These are phyloP conservation scores for Geotrichum cucujoidarum DNA, from an alignment of 1,139 yeast genomes.

Conservation along the genomic window DNA sequence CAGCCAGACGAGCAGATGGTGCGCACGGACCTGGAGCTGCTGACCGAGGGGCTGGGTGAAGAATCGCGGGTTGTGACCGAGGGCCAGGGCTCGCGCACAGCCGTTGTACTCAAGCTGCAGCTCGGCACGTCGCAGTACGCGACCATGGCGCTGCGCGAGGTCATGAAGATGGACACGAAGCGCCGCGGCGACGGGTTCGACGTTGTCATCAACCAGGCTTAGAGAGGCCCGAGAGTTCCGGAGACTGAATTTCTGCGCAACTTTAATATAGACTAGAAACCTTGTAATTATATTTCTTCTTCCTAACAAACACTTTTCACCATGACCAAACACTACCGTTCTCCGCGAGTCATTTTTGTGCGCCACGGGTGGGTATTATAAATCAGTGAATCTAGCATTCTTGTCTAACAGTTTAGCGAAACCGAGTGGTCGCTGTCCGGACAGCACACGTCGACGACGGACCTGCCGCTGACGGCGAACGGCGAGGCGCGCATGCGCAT, in stretches of 20 bases:
- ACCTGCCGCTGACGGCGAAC: constrained; percentile 66
- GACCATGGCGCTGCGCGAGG: constrained; percentile 93
- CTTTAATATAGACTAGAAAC: too few species aligned
- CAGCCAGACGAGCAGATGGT: constrained; percentile 66
- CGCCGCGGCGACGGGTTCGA: constrained; percentile 49
- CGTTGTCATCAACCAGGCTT: constrained; percentile 14
- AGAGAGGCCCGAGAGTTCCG: too few species aligned
- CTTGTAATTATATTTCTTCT: too few species aligned
- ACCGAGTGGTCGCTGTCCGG: constrained; percentile 96
- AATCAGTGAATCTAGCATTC: too few species aligned
- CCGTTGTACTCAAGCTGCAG: constrained; percentile 71
- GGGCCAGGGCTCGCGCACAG: constrained; percentile 50
- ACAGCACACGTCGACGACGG: constrained; percentile 83
- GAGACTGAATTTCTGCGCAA: too few species aligned
- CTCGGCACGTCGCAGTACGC: constrained; percentile 90
- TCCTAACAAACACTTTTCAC: neutral
- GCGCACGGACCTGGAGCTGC: constrained; percentile 73
- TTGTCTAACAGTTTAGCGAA: constrained; percentile 63
- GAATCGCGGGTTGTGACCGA: constrained; percentile 22
- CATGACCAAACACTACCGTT: constrained; percentile 20
- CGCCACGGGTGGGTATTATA: constrained; percentile 58
- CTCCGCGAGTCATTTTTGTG: constrained; percentile 74
- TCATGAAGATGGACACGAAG: constrained; percentile 77
- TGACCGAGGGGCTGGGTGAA: constrained; percentile 39
- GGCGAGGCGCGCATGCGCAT: constrained; percentile 72